Evolutionary conservation across 768 basidiomycete species (phyloP).

Genomic region (Gelatoporia subvermispora): DNA sequence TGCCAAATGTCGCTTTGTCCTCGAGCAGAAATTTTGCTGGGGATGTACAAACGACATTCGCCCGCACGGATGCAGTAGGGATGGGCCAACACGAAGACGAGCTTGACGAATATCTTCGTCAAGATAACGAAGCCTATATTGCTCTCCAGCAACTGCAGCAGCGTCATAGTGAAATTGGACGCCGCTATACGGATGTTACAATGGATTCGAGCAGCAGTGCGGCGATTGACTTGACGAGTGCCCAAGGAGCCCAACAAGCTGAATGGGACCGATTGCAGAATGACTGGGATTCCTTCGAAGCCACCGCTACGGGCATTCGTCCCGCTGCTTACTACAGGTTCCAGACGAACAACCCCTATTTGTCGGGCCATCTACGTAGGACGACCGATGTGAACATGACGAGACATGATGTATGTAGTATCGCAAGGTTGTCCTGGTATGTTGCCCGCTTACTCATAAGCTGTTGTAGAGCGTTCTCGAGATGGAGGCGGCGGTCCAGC

Average conservation of each 20-base stretch:
- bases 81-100: slow-evolving; percentile 4
- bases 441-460: slow-evolving; percentile 2
- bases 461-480: slow-evolving; percentile 71
- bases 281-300: slow-evolving; percentile 82
- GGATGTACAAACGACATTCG: not conserved
- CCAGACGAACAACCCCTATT: slow-evolving; percentile 74
- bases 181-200: too few species aligned
- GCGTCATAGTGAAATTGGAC: not conserved
- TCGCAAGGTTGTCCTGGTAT: not conserved
- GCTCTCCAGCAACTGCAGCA: not conserved
- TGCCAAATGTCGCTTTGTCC: not conserved
- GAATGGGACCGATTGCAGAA: slow-evolving; percentile 68
- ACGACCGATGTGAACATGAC: not conserved
- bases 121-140: slow-evolving; percentile 32
- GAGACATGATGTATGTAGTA: slow-evolving; percentile 35
- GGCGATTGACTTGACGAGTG: slow-evolving; percentile 1
- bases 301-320: slow-evolving; percentile 59
- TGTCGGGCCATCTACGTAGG: slow-evolving; percentile 18
- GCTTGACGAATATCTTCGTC: slow-evolving; percentile 25
- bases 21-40: not conserved
- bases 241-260: slow-evolving; percentile 13
- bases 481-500: slow-evolving; percentile 85
- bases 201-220: not conserved
- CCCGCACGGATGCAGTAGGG: not conserved
- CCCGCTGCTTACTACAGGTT: slow-evolving; percentile 61